Percentiles rank a stretch among this genome's conserved stretches.
These are phyloP conservation scores for Cladosporium sp. DNA, from an alignment of 2,329 filamentous ascomycete species.

Conservation along the genomic window DNA sequence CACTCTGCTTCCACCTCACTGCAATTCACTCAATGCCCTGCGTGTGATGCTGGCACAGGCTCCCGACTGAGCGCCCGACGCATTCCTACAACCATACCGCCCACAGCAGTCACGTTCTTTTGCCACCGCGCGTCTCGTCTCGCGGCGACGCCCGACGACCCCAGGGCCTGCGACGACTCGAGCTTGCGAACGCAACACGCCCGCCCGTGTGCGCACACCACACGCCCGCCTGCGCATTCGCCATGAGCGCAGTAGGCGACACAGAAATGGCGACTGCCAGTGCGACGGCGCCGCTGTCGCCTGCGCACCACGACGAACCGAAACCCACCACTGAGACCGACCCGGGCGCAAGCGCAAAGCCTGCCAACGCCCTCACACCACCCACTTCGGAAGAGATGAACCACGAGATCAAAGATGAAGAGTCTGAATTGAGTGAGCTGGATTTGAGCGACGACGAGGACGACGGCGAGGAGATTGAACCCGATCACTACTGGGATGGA, in stretches of 20 bases:
- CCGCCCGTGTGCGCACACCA: background rate
- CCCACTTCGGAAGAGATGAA: conserved; percentile 50
- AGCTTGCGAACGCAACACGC: conserved; percentile 7
- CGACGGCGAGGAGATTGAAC: conserved; percentile 54
- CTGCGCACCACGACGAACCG: conserved; percentile 20
- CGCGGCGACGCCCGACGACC: conserved; percentile 5
- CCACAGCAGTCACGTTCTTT: background rate
- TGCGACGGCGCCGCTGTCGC: conserved; percentile 20
- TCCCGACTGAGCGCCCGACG: conserved; percentile 12
- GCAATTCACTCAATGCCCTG: background rate
- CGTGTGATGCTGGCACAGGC: conserved; percentile 6
- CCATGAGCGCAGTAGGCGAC: conserved; percentile 16
- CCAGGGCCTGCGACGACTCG: conserved; percentile 3
- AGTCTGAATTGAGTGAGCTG: conserved; percentile 46
- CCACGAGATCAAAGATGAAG: conserved; percentile 36
- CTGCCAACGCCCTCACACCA: conserved; percentile 41
- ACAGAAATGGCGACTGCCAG: conserved; percentile 14
- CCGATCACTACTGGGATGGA: conserved; percentile 80
- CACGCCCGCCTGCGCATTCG: conserved; percentile 10
- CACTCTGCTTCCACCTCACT: background rate
- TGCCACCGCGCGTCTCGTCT: conserved; percentile 1
- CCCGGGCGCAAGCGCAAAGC: conserved; percentile 7
- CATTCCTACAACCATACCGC: background rate
- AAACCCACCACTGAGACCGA: conserved; percentile 24
- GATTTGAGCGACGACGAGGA: conserved; percentile 41